A percentile compares a stretch with the other conserved stretches of the same genome.
Evolutionary conservation across 495 filamentous ascomycete species (phyloP).

Genomic region (Penicillium subrubescens): DNA sequence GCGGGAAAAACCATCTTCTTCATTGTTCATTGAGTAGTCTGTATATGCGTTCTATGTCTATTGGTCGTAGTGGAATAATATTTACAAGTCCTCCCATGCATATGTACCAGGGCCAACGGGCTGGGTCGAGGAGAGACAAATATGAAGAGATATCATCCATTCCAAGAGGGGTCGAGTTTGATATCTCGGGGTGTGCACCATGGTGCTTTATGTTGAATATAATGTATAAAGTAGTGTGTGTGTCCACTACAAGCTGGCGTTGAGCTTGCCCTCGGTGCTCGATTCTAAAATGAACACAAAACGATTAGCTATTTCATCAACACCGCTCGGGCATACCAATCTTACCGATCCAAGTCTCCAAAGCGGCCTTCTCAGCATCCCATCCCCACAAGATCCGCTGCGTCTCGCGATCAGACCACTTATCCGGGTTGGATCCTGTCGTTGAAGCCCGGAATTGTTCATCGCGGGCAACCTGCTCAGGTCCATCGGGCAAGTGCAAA

Average conservation of each 20-base stretch:
- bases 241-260: conserved; percentile 2
- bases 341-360: conserved; percentile 46
- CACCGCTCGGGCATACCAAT: background rate
- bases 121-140: background rate
- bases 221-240: background rate
- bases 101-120: background rate
- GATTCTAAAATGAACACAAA: background rate
- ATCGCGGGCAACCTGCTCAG: conserved; percentile 54
- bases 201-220: conserved; percentile 6
- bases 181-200: background rate
- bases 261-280: background rate
- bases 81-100: conserved; percentile 5
- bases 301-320: conserved; percentile 11
- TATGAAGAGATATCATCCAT: background rate
- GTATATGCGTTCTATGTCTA: background rate
- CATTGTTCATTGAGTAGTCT: background rate
- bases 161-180: background rate
- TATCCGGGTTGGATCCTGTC: conserved; percentile 44
- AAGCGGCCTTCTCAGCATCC: conserved; percentile 48
- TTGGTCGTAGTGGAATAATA: conserved; percentile 2
- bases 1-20: background rate
- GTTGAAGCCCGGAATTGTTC: conserved; percentile 41
- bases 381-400: conserved; percentile 51
- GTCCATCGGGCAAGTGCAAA: conserved; percentile 57
- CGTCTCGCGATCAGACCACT: conserved; percentile 53